Evolutionary conservation across 495 filamentous ascomycete species (phyloP), one percentile per base, ranked within the genome.

Genomic region (Clohesyomyces aquaticus): DNA sequence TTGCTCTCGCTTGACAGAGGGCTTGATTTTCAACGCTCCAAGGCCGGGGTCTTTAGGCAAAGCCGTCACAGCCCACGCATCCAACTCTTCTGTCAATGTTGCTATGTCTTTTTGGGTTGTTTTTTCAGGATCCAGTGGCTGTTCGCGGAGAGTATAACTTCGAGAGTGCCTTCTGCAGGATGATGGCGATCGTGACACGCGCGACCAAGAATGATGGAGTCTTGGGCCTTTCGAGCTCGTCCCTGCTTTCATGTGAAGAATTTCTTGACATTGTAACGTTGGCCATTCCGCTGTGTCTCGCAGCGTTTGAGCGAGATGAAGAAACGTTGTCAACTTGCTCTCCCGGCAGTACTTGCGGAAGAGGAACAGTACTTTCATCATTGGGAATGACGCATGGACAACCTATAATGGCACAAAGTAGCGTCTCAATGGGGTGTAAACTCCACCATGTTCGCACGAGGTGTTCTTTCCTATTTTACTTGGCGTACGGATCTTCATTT

Each of bases 381-480:
- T 35, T 25, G n/a, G 35, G 12, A 1, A 63, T 48, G n/a, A 63
- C 28, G 42, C 38, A 47, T 4, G 59, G 59, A 16, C 59, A 38
- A n/a, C 59, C 59, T 4, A 51, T 63, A 3, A 55, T 49, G 2
- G 50, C 21, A 25, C 51, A 47, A 21, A 63, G 22, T 3, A 55
- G 35, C 23, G 8, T 3, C 41, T 63, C 59, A 28, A 63, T 10
- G 2, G 59, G 55, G 14, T 63, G 59, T 1, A 63, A 21, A 23
- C 59, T 29, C 59, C 59, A 63, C 59, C 59, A 61, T 47, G 38
- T 46, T 8, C 45, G 46, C 3, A 59, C 27, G 1, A 59, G 52
- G 25, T 47, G 35, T 53, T 49, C 50, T 63, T 52, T 61, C 28
- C 41, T n/a, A 28, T 19, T 10, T 3, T 16, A 2, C 23, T 23